Evolutionary conservation across 2,329 filamentous ascomycete species (phyloP).

Genomic region (Sporothrix inflata): DNA sequence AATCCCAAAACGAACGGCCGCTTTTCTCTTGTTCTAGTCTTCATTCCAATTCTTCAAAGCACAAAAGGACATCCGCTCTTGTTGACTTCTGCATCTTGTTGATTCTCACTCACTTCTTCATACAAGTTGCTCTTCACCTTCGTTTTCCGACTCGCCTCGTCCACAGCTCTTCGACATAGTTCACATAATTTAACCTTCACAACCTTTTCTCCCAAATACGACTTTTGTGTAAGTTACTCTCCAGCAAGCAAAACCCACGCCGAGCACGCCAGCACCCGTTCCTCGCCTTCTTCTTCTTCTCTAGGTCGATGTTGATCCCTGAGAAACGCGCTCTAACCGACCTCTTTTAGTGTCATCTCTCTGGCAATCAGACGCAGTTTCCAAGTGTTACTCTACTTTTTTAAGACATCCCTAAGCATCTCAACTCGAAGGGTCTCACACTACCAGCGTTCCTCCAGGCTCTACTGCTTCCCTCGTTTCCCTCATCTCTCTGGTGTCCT

Average conservation of each 20-base stretch:
- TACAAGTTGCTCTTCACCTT: slow-evolving; percentile 23
- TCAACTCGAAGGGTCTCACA: slow-evolving; percentile 13
- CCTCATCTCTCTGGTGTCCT: background rate
- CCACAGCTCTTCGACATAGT: background rate
- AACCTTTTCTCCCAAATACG: background rate
- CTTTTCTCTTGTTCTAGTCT: slow-evolving; percentile 8
- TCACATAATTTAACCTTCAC: background rate
- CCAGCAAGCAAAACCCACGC: background rate
- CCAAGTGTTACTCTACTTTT: slow-evolving; percentile 12
- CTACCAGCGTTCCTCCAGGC: slow-evolving; percentile 8
- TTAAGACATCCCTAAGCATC: slow-evolving; percentile 21
- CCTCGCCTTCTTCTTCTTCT: background rate
- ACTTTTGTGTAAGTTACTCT: background rate
- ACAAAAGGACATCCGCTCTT: background rate
- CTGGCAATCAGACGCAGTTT: background rate
- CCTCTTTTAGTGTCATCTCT: background rate
- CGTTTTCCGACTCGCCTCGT: slow-evolving; percentile 4
- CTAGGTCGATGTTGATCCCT: slow-evolving; percentile 15
- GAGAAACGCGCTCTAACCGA: slow-evolving; percentile 3
- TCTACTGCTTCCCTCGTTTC: background rate
- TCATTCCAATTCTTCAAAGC: slow-evolving; percentile 15
- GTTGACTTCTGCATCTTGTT: slow-evolving; percentile 10
- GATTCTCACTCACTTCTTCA: slow-evolving; percentile 15
- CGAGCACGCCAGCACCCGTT: background rate
- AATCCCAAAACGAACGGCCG: background rate